Base-by-base conservation (phyloP, 306 rosid species). In the Fragaria nilgerrensis region DNA sequence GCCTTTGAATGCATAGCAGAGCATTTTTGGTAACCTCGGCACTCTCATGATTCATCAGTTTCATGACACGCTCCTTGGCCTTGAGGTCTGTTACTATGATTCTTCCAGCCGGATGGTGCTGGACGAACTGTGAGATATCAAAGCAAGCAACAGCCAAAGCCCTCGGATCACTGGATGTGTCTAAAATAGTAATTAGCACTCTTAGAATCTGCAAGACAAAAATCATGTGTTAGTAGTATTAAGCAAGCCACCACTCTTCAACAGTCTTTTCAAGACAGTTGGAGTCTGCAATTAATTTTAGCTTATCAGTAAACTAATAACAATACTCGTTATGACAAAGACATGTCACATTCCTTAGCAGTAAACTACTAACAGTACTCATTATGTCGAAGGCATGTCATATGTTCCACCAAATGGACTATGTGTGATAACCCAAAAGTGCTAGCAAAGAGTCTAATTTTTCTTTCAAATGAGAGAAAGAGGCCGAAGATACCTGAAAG, bases 41-140 rank as follows among this genome's bases (percentile, higher is more conserved):
- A 78, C 72, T 92, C 85, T 91, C 99, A 75, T 96, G 98, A 76
- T 87, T 93, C 99, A 96, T 92, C 70, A 92, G 84, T 74, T 88
- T 91, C 98, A 96, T 96, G 75, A 92, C 98, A 50, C 98, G 89
- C 78, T 96, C 99, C 84, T 96, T 96, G 68, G 98, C 97, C 85
- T 92, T 96, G 48, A 96, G 94, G 88, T 96, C 96, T 9, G 96
- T 78, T 83, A 91, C 99, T 72, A 92, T 92, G 83, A 93, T 58
- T 86, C 96, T 80, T 75, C 99, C 99, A 71, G 98, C 89, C 0
- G 96, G 86, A 85, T 92, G 96, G 80, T 72, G 11, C 83, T 96
- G 97, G 75, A 96, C 87, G 82, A 96, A 96, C 86, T 91, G 97
- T 34, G 99, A 96, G 76, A 96, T 82, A 80, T 96, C 99, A 69